Percentiles rank a stretch among this genome's conserved stretches.
These are phyloP conservation scores for Aspergillus fumigatus DNA, from an alignment of 2,329 filamentous ascomycete genomes.

Conservation along the genomic window DNA sequence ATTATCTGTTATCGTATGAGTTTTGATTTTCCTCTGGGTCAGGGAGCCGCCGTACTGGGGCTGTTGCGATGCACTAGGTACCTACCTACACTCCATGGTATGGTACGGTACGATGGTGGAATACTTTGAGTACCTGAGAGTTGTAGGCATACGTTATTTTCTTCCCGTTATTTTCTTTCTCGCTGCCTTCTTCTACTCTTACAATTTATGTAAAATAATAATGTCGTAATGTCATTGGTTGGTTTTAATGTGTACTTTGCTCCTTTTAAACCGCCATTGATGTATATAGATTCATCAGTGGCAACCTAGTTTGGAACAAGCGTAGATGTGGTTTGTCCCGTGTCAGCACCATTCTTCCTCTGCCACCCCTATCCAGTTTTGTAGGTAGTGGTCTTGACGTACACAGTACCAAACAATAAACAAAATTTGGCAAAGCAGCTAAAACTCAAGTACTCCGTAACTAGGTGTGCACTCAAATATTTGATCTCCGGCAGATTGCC, in stretches of 20 bases:
- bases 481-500: not conserved
- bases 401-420: not conserved
- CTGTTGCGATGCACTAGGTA: conserved; percentile 11
- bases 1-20: conserved; percentile 13
- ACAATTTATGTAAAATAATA: not conserved
- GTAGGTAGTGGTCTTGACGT: not conserved
- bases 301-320: conserved; percentile 5
- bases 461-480: too few relatives aligned
- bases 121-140: not conserved
- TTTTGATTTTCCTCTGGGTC: conserved; percentile 12
- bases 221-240: not conserved
- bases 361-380: conserved; percentile 13
- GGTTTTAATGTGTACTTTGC: not conserved
- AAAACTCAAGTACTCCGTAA: not conserved
- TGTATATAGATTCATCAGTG: conserved; percentile 5
- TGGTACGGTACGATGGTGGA: conserved; percentile 13
- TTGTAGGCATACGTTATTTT: not conserved
- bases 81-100: conserved; percentile 5
- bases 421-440: not conserved
- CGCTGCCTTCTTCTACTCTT: not conserved
- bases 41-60: conserved; percentile 14
- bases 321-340: conserved; percentile 8
- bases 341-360: conserved; percentile 2
- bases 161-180: not conserved
- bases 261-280: not conserved